phyloP scores from a whole-genome alignment of 179 eudicot species.

The Vitellaria paradoxa region DNA sequence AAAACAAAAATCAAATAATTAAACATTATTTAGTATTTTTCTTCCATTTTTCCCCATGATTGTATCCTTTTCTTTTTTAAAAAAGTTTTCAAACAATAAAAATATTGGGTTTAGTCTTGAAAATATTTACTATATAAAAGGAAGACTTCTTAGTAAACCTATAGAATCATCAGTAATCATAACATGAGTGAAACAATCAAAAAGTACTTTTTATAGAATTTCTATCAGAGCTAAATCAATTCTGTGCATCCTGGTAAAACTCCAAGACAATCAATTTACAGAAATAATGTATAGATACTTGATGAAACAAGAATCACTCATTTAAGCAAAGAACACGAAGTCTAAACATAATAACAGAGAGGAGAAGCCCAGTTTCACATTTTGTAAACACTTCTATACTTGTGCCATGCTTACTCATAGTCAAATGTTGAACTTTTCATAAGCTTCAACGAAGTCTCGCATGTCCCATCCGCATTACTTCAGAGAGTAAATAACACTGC shows the following conservation, averaged over 20 bases:
- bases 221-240: background rate
- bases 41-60: no score
- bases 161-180: background rate
- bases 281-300: background rate
- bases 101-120: constrained; percentile 1
- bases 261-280: no score
- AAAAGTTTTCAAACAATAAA: background rate
- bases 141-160: background rate
- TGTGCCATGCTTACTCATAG: constrained; percentile 99
- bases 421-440: constrained; percentile 89
- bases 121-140: background rate
- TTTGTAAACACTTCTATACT: constrained; percentile 32
- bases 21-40: background rate
- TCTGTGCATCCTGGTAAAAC: no score
- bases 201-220: background rate
- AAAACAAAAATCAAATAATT: background rate
- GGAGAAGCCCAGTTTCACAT: background rate
- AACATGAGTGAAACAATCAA: background rate
- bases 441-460: constrained; percentile 69
- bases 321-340: background rate
- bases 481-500: constrained; percentile 14
- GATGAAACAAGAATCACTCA: background rate
- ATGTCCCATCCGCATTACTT: constrained; percentile 58
- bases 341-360: background rate
- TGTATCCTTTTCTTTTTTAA: background rate